Evolutionary conservation across 2,329 filamentous ascomycete genomes (phyloP), one percentile per base, ranked within the genome.

Genomic region (Calonectria pauciramosa): DNA sequence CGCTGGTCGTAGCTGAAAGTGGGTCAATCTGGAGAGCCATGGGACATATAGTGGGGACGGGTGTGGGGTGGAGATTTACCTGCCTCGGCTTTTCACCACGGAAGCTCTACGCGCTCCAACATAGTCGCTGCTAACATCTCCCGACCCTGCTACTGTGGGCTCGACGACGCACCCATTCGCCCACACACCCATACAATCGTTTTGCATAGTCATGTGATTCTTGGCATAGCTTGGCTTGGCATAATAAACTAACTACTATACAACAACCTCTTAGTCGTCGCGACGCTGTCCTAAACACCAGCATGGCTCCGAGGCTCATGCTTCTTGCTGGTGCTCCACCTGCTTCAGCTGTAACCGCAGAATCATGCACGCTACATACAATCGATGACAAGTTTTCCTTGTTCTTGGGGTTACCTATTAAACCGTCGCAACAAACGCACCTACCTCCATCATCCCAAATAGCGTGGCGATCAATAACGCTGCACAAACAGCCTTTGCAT

Each of bases 391-490:
- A 77, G 3, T 83, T 85, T 59, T 38, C 74, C 9, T 36, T 73
- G 4, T 80, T 86, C 59, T 75, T 85, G 23, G 78, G 78, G 28
- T 41, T 82, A 3, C 28, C 32, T 20, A 14, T 11, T 2, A 9
- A 16, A 13, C 11, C 60, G 63, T 47, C 59, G 36, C 32, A 36
- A 44, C 69, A 18, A 20, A 26, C 16, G 2, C 44, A 20, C 7
- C 38, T 20, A 10, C 64, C 66, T 26, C 82, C 86, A 3, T 83
- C 90, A 59, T 83, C 59, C 41, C 78, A 84, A 28, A 85, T 87
- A 3, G 82, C 85, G 38, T 93, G 91, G 91, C 87, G 91, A 59
- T 90, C 88, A 7, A 85, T 93, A 10, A 86, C 90, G 0, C 80
- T 92, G 1, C 81, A 85, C 23, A 86, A 83, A 59, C 81, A 85